phyloP scores from a whole-genome alignment of 2,329 filamentous ascomycete genomes.

The Talaromyces albobiverticillius region DNA sequence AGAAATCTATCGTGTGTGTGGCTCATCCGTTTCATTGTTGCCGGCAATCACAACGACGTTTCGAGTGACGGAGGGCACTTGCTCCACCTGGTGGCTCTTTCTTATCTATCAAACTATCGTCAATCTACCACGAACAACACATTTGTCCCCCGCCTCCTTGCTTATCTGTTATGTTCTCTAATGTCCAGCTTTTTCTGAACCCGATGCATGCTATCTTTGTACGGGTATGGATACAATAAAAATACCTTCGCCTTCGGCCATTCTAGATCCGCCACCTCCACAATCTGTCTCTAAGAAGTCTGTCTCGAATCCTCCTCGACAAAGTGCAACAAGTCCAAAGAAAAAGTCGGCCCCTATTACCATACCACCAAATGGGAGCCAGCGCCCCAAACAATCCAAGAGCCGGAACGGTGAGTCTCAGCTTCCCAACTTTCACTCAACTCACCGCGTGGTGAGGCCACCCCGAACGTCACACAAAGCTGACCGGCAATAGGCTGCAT shows the following conservation, averaged over 20 bases:
- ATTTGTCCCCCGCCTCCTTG: constrained; percentile 1
- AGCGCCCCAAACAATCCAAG: constrained; percentile 69
- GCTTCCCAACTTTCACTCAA: constrained; percentile 11
- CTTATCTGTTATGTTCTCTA: constrained; percentile 11
- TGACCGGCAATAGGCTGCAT: constrained; percentile 57
- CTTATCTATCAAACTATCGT: constrained; percentile 10
- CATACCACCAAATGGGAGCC: constrained; percentile 4
- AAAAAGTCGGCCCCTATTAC: constrained; percentile 14
- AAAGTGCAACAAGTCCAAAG: constrained; percentile 20
- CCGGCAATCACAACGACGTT: not conserved
- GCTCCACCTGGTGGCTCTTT: constrained; percentile 1
- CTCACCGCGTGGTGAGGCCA: not conserved
- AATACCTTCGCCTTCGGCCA: constrained; percentile 58
- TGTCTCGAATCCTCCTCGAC: constrained; percentile 19
- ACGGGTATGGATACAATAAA: constrained; percentile 56
- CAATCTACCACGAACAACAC: not conserved
- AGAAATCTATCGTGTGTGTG: not conserved
- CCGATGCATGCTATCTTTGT: constrained; percentile 6
- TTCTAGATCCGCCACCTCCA: constrained; percentile 41
- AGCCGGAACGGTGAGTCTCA: constrained; percentile 66
- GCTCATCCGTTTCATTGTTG: not conserved
- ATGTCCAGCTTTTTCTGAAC: constrained; percentile 9
- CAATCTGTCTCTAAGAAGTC: constrained; percentile 21
- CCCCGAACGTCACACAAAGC: constrained; percentile 13
- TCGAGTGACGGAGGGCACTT: not conserved